Evolutionary conservation across 2,329 filamentous ascomycete genomes (phyloP).

Genomic region (Hyphodiscus sp.): DNA sequence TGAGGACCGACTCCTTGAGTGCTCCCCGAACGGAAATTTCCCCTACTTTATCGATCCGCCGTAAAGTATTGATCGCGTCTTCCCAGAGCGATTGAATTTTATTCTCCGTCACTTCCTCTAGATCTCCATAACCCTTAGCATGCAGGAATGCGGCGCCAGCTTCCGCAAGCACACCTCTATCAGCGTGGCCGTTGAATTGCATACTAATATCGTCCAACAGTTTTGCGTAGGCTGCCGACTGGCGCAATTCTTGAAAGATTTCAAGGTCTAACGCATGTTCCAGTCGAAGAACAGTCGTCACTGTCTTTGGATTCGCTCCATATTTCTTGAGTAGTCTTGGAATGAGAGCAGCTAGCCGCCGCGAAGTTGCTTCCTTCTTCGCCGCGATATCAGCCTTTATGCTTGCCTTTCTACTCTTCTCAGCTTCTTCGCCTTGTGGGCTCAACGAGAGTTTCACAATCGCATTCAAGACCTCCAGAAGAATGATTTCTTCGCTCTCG

Average conservation of each 20-base stretch:
- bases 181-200: slow-evolving; percentile 89
- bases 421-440: slow-evolving; percentile 59
- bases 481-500: slow-evolving; percentile 65
- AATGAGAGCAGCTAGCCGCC: slow-evolving; percentile 71
- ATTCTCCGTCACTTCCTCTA: slow-evolving; percentile 76
- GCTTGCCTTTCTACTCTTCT: slow-evolving; percentile 41
- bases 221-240: slow-evolving; percentile 71
- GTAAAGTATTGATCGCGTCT: slow-evolving; percentile 66
- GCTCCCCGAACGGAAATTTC: slow-evolving; percentile 67
- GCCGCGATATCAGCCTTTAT: slow-evolving; percentile 58
- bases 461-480: slow-evolving; percentile 81
- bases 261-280: slow-evolving; percentile 83
- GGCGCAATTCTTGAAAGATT: slow-evolving; percentile 80
- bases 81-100: slow-evolving; percentile 85
- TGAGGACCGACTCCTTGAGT: slow-evolving; percentile 57
- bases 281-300: slow-evolving; percentile 76
- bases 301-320: slow-evolving; percentile 80
- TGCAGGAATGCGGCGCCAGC: slow-evolving; percentile 77
- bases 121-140: slow-evolving; percentile 78
- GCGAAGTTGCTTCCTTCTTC: slow-evolving; percentile 69
- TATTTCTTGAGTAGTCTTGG: slow-evolving; percentile 88
- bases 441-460: slow-evolving; percentile 70
- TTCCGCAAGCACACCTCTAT: slow-evolving; percentile 77
- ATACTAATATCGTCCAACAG: slow-evolving; percentile 87
- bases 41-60: slow-evolving; percentile 54